These are phyloP conservation scores for Pseudonitzschia multiseries DNA, from an alignment of 108 stramenopile genomes.

Conservation along the genomic window DNA sequence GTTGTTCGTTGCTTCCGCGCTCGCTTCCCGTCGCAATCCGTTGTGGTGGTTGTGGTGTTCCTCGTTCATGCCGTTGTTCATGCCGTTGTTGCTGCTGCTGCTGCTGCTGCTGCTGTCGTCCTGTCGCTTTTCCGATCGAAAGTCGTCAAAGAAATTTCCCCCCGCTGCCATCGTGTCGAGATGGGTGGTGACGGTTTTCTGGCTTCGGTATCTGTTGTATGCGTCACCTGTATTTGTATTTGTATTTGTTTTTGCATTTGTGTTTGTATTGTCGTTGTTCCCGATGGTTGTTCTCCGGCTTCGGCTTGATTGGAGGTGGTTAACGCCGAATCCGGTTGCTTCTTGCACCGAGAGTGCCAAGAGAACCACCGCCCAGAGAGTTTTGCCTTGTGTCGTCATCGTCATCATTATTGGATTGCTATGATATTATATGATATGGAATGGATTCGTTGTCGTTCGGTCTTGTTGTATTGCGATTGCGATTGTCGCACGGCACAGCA, in stretches of 20 bases:
- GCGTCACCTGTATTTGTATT: no score
- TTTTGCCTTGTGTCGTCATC: background rate
- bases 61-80: background rate
- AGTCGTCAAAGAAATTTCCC: slow-evolving; percentile 15
- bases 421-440: background rate
- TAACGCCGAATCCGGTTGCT: background rate
- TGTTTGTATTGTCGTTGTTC: background rate
- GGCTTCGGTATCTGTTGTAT: no score
- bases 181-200: background rate
- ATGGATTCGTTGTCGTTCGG: no score
- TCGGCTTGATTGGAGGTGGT: no score
- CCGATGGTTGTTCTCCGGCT: no score
- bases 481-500: no score
- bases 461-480: no score
- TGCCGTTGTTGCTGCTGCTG: background rate
- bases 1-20: no score
- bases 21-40: no score
- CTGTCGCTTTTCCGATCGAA: background rate
- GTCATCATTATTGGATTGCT: background rate
- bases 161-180: slow-evolving; percentile 2
- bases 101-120: background rate
- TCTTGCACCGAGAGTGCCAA: background rate
- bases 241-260: background rate
- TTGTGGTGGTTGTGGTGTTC: background rate
- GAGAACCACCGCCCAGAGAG: background rate